Conservation (phyloP, 176 grass and related monocot genomes). For the Bromus sterilis region DNA sequence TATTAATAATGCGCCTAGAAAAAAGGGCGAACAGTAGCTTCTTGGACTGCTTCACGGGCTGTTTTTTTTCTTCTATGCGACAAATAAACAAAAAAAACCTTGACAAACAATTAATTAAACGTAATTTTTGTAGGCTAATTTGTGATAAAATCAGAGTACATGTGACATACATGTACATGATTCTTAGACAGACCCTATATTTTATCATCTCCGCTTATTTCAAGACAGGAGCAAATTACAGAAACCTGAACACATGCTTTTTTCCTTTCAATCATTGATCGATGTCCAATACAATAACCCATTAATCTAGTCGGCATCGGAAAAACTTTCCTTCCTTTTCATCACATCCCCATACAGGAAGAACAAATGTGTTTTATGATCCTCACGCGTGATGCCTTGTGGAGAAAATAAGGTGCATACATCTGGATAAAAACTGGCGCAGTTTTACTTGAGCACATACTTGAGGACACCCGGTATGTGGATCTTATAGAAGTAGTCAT, state of each 20-base stretch:
- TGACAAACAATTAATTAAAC: too few species aligned
- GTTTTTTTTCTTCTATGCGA: too few species aligned
- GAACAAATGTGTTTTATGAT: not conserved
- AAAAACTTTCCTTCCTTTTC: not conserved
- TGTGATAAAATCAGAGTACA: too few species aligned
- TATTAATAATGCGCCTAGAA: too few species aligned
- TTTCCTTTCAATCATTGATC: not conserved
- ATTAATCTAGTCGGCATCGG: not conserved
- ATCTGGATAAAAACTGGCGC: not conserved
- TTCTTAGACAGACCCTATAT: too few species aligned
- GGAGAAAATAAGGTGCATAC: not conserved
- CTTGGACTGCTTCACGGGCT: too few species aligned
- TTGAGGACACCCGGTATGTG: conserved; percentile 61
- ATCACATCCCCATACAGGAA: not conserved
- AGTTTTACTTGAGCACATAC: conserved; percentile 45
- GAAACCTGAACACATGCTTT: not conserved
- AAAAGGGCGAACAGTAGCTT: too few species aligned
- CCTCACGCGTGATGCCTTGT: not conserved
- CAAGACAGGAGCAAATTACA: not conserved
- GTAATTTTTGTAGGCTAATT: too few species aligned
- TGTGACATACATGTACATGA: too few species aligned
- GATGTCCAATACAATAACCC: not conserved
- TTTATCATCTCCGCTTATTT: not conserved
- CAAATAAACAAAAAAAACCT: too few species aligned
- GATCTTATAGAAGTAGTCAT: conserved; percentile 43